phyloP scores from a whole-genome alignment of 257 asterid genomes.

The Anisodus tanguticus region DNA sequence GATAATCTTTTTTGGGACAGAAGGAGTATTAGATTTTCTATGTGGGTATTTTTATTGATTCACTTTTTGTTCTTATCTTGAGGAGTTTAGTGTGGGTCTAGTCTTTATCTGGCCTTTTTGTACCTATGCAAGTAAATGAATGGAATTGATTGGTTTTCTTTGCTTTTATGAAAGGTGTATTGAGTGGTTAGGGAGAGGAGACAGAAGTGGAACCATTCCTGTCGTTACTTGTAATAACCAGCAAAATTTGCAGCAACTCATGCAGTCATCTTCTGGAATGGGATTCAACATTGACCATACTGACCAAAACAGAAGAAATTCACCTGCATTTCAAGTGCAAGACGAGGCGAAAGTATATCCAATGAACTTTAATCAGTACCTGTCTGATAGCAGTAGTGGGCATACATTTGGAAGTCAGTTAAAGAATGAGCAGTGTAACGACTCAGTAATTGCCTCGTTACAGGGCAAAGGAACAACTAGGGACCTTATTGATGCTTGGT shows the following conservation, averaged over 20 bases:
- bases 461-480: slow-evolving; percentile 42
- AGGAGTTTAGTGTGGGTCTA: slow-evolving; percentile 36
- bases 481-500: slow-evolving; percentile 58
- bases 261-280: slow-evolving; percentile 35
- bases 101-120: slow-evolving; percentile 35
- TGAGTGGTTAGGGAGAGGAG: slow-evolving; percentile 61
- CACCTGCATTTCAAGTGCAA: slow-evolving; percentile 36
- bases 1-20: no score
- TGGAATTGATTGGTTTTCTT: background rate
- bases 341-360: slow-evolving; percentile 29
- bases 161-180: slow-evolving; percentile 43
- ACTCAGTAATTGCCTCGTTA: slow-evolving; percentile 21
- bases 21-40: background rate
- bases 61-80: slow-evolving; percentile 48
- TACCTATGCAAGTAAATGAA: slow-evolving; percentile 40
- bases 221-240: slow-evolving; percentile 37
- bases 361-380: slow-evolving; percentile 36
- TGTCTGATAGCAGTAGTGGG: slow-evolving; percentile 19
- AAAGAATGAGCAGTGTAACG: background rate
- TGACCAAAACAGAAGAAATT: slow-evolving; percentile 27
- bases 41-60: slow-evolving; percentile 6
- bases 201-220: slow-evolving; percentile 34
- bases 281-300: slow-evolving; percentile 29
- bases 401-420: slow-evolving; percentile 24
- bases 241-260: slow-evolving; percentile 44